Evolutionary conservation across 2,329 filamentous ascomycete genomes (phyloP), one percentile per base, ranked within the genome.

Genomic region (Xenoacremonium recifei): DNA sequence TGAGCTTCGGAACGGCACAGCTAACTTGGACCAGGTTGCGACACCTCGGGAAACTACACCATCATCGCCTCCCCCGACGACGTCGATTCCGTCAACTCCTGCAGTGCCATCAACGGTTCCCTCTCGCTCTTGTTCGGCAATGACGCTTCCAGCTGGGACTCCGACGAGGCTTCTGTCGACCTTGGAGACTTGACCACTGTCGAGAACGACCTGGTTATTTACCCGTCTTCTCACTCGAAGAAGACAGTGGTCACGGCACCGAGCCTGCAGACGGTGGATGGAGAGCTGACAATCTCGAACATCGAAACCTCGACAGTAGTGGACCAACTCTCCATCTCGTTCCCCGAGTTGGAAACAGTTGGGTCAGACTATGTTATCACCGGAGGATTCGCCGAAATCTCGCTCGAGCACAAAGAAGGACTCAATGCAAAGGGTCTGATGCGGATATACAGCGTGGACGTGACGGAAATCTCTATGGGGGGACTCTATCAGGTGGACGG

Each of bases 41-140:
- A 59, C 31, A 39, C 56, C 39, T 52, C 54, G 19, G 47, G 49
- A 33, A 59, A 59, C 43, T 55, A 59, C 42, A 59, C 56, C 2
- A 54, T 51, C 36, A 57, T 60, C 44, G 42, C 53, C 18, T 35
- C 45, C 12, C 57, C 57, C 35, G 42, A 50, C 23, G 50, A 43
- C 9, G 35, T 35, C 37, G 41, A 52, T 12, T 33, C 39, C 40
- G 48, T 60, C 32, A 51, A 53, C 20, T 51, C 52, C 3, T 60
- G 57, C 35, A 50, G 37, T 36, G 46, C 49, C 9, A 49, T 60
- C 31, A 54, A 60, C 34, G 57, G 57, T 19, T 57, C 57, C 10
- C 32, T 60, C 21, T 59, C 57, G 7, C 48, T 60, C 15, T 51
- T 59, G 5, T 49, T 60, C 40, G 48, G 56, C 34, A 48, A 47